Evolutionary conservation across 208 protist species (phyloP).

Genomic region (Leishmania major): DNA sequence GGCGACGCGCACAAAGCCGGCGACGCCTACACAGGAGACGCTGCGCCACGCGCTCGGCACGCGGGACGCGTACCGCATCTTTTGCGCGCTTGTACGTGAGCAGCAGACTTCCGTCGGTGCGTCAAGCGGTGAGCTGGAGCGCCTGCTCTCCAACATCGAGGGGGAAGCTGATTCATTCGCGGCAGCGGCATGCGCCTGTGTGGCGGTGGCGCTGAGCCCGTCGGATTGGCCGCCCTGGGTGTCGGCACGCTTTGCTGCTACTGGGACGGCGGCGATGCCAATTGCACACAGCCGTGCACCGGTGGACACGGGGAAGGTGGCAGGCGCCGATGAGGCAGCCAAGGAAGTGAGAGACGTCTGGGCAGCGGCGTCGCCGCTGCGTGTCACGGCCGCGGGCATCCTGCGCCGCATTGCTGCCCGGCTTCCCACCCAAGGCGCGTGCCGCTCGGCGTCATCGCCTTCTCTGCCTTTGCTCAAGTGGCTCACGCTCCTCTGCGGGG

Average conservation of each 20-base stretch:
- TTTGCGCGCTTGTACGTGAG: constrained; percentile 10
- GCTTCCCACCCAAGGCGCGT: constrained; percentile 1
- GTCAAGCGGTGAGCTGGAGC: constrained; percentile 5
- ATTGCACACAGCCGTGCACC: neutral
- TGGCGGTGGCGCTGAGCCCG: constrained; percentile 29
- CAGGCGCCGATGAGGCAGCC: neutral
- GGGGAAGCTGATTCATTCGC: constrained; percentile 28
- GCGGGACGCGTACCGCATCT: constrained; percentile 23
- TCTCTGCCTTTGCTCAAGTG: constrained; percentile 15
- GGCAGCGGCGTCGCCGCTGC: constrained; percentile 17
- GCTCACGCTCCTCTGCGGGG: constrained; percentile 41
- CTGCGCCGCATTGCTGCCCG: constrained; percentile 10
- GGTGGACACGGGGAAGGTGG: neutral
- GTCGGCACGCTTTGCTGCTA: constrained; percentile 15
- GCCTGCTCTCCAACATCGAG: constrained; percentile 12
- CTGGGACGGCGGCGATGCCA: constrained; percentile 16
- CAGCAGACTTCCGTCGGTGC: neutral
- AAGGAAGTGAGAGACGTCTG: neutral
- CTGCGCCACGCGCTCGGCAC: constrained; percentile 14
- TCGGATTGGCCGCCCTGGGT: constrained; percentile 43
- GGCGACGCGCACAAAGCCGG: neutral
- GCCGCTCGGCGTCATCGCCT: neutral
- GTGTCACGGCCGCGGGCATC: constrained; percentile 9
- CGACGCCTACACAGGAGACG: neutral
- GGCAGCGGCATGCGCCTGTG: constrained; percentile 43